phyloP scores from a whole-genome alignment of 495 filamentous ascomycete genomes.

The Penicillium samsonianum region DNA sequence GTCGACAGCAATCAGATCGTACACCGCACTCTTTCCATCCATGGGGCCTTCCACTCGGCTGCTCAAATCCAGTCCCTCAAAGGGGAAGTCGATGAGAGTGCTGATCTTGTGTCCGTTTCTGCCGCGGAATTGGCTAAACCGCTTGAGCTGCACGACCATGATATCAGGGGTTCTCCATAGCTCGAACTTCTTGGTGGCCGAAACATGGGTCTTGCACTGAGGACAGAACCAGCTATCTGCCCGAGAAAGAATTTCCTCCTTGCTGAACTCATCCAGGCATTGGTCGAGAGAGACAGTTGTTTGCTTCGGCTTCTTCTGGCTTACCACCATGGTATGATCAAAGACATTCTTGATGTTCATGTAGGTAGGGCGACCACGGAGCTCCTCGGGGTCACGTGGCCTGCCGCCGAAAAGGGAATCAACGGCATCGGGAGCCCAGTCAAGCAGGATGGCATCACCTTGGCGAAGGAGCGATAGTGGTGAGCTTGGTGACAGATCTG shows the following conservation, averaged over 20 bases:
- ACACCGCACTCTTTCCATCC: conserved; percentile 75
- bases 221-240: conserved; percentile 97
- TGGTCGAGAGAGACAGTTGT: conserved; percentile 73
- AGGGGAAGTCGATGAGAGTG: conserved; percentile 86
- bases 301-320: conserved; percentile 56
- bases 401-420: conserved; percentile 68
- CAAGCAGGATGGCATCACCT: conserved; percentile 80
- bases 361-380: conserved; percentile 57
- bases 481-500: conserved; percentile 9
- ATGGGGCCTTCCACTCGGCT: conserved; percentile 74
- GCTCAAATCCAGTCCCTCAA: conserved; percentile 81
- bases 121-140: conserved; percentile 69
- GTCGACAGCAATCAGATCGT: conserved; percentile 93
- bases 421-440: conserved; percentile 70
- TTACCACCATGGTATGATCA: conserved; percentile 61
- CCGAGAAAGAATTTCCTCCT: conserved; percentile 85
- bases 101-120: conserved; percentile 82
- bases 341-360: conserved; percentile 50
- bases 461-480: conserved; percentile 60
- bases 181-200: conserved; percentile 93
- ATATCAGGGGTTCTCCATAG: conserved; percentile 96
- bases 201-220: conserved; percentile 87
- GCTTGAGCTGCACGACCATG: conserved; percentile 90
- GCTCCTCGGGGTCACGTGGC: conserved; percentile 37
- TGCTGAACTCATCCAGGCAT: conserved; percentile 91